These are phyloP conservation scores for Colletotrichum noveboracense DNA, from an alignment of 2,329 filamentous ascomycete genomes.

Conservation along the genomic window DNA sequence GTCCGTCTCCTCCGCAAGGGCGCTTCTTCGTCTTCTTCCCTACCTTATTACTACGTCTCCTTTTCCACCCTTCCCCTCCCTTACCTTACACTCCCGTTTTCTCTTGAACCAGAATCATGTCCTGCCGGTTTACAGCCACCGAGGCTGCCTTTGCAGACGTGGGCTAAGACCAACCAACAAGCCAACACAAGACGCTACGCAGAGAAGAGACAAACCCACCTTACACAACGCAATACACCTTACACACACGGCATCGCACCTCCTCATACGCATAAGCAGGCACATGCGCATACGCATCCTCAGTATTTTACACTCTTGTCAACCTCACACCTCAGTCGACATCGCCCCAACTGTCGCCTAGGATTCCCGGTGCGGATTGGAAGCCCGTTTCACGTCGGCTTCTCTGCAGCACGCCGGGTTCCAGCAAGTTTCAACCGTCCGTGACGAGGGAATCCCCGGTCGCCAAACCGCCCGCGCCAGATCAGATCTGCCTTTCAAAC, in stretches of 20 bases:
- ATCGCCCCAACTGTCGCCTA: background rate
- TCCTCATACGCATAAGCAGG: background rate
- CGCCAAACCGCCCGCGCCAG: background rate
- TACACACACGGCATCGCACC: background rate
- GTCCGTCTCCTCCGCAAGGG: background rate
- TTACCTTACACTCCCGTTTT: background rate
- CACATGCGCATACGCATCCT: background rate
- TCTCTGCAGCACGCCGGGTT: constrained; percentile 21
- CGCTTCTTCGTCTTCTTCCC: background rate
- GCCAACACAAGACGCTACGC: background rate
- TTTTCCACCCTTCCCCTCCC: background rate
- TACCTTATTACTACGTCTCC: background rate
- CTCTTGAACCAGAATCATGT: constrained; percentile 7
- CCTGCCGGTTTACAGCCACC: constrained; percentile 13
- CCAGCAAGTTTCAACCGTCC: constrained; percentile 16
- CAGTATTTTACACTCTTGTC: background rate
- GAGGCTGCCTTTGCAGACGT: constrained; percentile 17
- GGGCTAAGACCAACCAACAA: constrained; percentile 12
- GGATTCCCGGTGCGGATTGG: constrained; percentile 8
- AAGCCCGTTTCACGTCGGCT: constrained; percentile 16
- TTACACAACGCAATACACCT: background rate
- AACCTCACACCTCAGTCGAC: background rate
- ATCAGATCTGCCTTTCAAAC: background rate
- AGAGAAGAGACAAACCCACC: background rate
- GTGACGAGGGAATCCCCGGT: constrained; percentile 20